Conservation (phyloP, 2,329 filamentous ascomycete genomes). For the Colletotrichum spinosum region DNA sequence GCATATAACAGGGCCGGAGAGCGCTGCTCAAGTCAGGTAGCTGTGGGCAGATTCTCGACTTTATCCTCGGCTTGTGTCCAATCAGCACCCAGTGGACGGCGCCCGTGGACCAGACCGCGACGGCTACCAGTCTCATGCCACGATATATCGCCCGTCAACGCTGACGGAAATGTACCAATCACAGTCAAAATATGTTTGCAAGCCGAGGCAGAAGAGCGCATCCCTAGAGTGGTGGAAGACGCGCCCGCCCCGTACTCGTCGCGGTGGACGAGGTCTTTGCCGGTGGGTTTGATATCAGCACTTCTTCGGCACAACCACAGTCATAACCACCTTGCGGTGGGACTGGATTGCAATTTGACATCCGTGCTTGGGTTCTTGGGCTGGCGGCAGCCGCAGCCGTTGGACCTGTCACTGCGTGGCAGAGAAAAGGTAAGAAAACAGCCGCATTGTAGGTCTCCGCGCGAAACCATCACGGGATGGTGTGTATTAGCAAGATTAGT, state of each 20-base stretch:
- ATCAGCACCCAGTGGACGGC: background rate
- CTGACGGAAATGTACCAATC: background rate
- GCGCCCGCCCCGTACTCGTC: conserved; percentile 40
- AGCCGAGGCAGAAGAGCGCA: conserved; percentile 36
- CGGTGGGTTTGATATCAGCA: conserved; percentile 79
- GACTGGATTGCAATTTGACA: conserved; percentile 99
- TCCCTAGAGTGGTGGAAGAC: conserved; percentile 31
- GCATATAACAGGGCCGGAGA: too few species aligned
- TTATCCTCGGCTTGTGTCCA: too few species aligned
- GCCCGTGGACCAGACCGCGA: conserved; percentile 13
- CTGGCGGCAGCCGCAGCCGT: background rate
- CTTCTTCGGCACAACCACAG: conserved; percentile 99
- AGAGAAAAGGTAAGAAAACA: background rate
- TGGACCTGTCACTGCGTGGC: background rate
- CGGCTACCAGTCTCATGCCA: background rate
- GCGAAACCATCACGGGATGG: conserved; percentile 32
- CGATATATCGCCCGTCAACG: background rate
- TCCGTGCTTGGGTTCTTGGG: conserved; percentile 78
- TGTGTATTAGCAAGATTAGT: conserved; percentile 38
- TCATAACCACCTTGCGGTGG: conserved; percentile 68
- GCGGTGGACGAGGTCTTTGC: conserved; percentile 43
- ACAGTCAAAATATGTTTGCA: conserved; percentile 37
- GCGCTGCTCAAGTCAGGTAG: too few species aligned
- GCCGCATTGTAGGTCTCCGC: background rate
- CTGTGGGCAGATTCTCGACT: too few species aligned